These are phyloP conservation scores for Noccaea caerulescens DNA, from an alignment of 345 rosid species.

Conservation along the genomic window DNA sequence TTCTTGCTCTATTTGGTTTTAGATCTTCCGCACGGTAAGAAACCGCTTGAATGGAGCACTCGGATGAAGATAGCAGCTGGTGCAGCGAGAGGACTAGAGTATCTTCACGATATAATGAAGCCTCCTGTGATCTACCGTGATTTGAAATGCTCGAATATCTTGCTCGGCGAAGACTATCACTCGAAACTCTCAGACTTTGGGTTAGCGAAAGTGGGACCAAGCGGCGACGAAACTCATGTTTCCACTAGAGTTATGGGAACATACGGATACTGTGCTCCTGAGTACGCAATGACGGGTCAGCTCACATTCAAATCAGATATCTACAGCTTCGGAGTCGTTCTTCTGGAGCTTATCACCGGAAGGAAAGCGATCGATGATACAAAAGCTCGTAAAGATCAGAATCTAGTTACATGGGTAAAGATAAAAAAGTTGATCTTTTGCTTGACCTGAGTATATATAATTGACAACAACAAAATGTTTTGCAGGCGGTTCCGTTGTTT, in stretches of 20 bases:
- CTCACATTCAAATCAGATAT: slow-evolving; percentile 84
- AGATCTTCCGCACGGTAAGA: slow-evolving; percentile 54
- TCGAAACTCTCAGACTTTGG: slow-evolving; percentile 64
- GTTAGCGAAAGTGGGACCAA: slow-evolving; percentile 91
- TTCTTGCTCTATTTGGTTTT: slow-evolving; percentile 17
- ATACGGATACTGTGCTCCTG: slow-evolving; percentile 72
- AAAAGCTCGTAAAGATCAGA: slow-evolving; percentile 54
- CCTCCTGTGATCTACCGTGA: slow-evolving; percentile 89
- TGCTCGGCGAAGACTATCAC: slow-evolving; percentile 62
- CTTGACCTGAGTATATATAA: not conserved
- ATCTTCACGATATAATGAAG: slow-evolving; percentile 68
- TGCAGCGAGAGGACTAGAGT: slow-evolving; percentile 79
- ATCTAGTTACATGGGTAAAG: slow-evolving; percentile 84
- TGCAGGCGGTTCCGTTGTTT: slow-evolving; percentile 84
- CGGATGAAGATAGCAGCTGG: slow-evolving; percentile 89
- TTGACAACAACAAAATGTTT: not conserved
- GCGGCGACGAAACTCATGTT: slow-evolving; percentile 80
- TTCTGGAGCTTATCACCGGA: slow-evolving; percentile 83
- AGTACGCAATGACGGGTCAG: slow-evolving; percentile 66
- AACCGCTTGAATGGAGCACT: slow-evolving; percentile 65
- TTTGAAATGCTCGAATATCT: slow-evolving; percentile 76
- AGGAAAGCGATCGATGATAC: slow-evolving; percentile 65
- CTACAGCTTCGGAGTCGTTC: slow-evolving; percentile 85
- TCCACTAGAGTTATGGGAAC: slow-evolving; percentile 98
- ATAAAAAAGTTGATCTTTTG: not conserved